Conservation (phyloP, 2,329 filamentous ascomycete species). For the Colletotrichum theobromicola region DNA sequence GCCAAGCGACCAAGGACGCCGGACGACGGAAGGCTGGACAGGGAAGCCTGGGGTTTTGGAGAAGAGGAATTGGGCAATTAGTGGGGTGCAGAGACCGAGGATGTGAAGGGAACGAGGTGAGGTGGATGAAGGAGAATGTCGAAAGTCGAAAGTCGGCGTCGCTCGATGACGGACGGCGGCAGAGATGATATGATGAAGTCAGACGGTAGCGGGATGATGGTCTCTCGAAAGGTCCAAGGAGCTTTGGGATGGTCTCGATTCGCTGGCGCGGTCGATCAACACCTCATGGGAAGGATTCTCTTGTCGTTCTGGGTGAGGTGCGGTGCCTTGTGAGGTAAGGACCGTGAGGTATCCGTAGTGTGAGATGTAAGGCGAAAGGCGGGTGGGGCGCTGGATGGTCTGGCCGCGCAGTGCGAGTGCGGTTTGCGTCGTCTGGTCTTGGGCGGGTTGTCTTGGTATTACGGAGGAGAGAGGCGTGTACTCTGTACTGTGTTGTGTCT, state of each 20-base stretch:
- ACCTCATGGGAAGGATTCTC: not conserved
- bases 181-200: not conserved
- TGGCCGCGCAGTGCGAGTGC: not conserved
- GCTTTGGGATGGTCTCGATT: not conserved
- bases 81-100: not conserved
- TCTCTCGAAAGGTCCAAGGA: not conserved
- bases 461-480: not conserved
- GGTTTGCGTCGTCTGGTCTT: not conserved
- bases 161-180: not conserved
- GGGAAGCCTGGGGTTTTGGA: not conserved
- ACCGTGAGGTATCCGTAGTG: too few relatives aligned
- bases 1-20: not conserved
- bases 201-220: not conserved
- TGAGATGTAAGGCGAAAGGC: not conserved
- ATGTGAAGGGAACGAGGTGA: not conserved
- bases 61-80: not conserved
- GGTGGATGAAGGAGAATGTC: not conserved
- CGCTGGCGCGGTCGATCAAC: not conserved
- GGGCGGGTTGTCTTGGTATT: slow-evolving; percentile 4
- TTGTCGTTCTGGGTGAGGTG: not conserved
- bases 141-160: not conserved
- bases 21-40: not conserved
- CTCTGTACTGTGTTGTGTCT: not conserved
- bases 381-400: not conserved
- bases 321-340: not conserved